Base-by-base conservation (phyloP, 1,139 yeast genomes). In the Pichia sp. region DNA sequence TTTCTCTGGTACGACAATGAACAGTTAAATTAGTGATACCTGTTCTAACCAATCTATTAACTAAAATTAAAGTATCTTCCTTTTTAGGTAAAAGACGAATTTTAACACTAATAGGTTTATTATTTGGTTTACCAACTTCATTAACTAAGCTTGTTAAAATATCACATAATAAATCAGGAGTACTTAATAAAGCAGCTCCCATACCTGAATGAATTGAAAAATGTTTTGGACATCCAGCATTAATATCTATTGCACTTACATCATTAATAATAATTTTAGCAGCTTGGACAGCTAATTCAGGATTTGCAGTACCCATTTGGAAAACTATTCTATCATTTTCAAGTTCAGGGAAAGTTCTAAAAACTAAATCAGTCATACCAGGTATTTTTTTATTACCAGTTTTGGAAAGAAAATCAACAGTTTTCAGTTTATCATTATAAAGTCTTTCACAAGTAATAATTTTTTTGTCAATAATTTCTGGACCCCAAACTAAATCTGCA, bases 161-260 rank as follows among this genome's bases (percentile, higher is more conserved):
- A 22, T 73, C 71, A 55, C 82, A 84, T 30, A 92, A 69, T 39
- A 76, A 66, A 39, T 86, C 96, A 0, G 97, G 97, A 0, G 90
- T 87, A 39, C 75, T 69, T 48, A 92, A 69, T 40, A 92, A 69
- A 0, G 96, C 97, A 3, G 97, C 96, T 5, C 98, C 98, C 97
- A 92, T 92, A 1, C 98, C 98, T 0, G 94, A 74, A 62, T 89
- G 97, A 3, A 87, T 74, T 5, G 67, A 61, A 57, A 86, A 87
- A 50, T 83, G 90, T 60, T 87, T 89, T 3, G 98, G 98, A 65
- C 98, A 92, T 4, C 98, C 98, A 35, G 96, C 87, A 62, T 92
- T 92, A 50, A 92, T 76, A 61, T 92, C 98, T 12, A 92, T 84
- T 8, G 95, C 97, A 51, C 81, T 89, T 1, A 92, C 97, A 62